Base-by-base conservation (phyloP, 2,329 filamentous ascomycete genomes). In the Claviceps capensis region DNA sequence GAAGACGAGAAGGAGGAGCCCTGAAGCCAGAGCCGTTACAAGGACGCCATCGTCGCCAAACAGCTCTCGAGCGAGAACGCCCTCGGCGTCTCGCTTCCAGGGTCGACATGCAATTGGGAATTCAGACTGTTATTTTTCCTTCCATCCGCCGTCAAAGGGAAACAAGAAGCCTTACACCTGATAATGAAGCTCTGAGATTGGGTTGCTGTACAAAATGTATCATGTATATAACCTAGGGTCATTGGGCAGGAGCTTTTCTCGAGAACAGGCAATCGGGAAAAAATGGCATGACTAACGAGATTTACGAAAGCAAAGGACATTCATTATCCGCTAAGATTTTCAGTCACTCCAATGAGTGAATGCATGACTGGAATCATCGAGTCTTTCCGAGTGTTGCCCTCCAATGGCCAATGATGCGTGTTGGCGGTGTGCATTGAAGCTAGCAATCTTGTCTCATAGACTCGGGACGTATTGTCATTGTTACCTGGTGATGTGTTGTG, bases 21-120 rank as follows among this genome's bases (percentile, higher is more conserved):
- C 67, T 9, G 67, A 67, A 48, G 54, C 59, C 26, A 58, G 52
- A 44, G 53, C 57, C 34, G 59, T 52, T 19, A 56, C 51, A 3
- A 55, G 51, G 44, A 55, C 57, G 42, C 59, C 55, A 19, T 57
- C 55, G 3, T 70, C 72, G 3, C 71, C 73, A 4, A 78, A 76
- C 55, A 74, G 69, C 52, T 74, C 72, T 1, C 68, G 72, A 48
- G 66, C 70, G 1, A 70, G 76, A 54, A 78, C 75, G 2, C 72
- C 75, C 2, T 73, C 74, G 2, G 62, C 60, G 0, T 62, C 66
- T 38, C 64, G 70, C 2, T 55, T 66, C 57, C 67, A 51, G 48
- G 63, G 62, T 47, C 55, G 59, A 5, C 59, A 58, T 36, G 38
- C 36, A 5, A 58, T 59, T 48, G 54, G 57, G 16, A 57, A 60